Base-by-base conservation (phyloP, 129 eudicot species). In the Deinandra increscens region DNA sequence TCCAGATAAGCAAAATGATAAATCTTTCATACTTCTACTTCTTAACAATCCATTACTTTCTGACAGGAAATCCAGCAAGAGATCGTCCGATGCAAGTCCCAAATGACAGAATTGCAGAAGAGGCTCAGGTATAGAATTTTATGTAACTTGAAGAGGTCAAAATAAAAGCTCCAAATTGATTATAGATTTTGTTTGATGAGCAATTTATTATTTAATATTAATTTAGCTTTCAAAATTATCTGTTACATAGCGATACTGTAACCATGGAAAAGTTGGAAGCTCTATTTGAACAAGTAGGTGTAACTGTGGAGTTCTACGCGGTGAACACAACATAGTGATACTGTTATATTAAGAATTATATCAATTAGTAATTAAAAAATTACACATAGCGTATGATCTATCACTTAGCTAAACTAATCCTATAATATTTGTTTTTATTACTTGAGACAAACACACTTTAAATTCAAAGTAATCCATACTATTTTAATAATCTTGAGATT, bases 61-160 rank as follows among this genome's bases (percentile, higher is more conserved):
- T 59, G 71, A 20, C 82, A 89, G 96, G 96, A 82, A 61, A 72
- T 84, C 50, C 97, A 87, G 15, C 91, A 84, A 79, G 97, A 90
- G 51, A 74, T 90, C 11, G 7, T 74, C 10, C 78, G 84, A 62
- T 78, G 76, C 63, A 87, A 79, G 77, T 71, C 84, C 38, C 91
- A 84, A 42, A 51, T 87, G 48, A 78, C 81, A 55, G 88, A 82
- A 23, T 71, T 80, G 88, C 91, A 87, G 75, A 90, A 77, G 63
- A 78, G 86, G 38, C 80, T 90, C 55, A 90, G 97, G 97, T 90
- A 74, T 26, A 51, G 10, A 11, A 41, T 51, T 54, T 20, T 44
- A 43, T 42, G 65, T 39, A 41, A 63, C 10, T 64, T 44, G 44
- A 41, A 43, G 26, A 38, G 22, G 23, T 8, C 60, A 60, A n/a